Percentiles rank a stretch among this genome's conserved stretches.
Evolutionary conservation across 1,284 basidiomycete genomes (phyloP).

Genomic region (Ustilago loliicola): DNA sequence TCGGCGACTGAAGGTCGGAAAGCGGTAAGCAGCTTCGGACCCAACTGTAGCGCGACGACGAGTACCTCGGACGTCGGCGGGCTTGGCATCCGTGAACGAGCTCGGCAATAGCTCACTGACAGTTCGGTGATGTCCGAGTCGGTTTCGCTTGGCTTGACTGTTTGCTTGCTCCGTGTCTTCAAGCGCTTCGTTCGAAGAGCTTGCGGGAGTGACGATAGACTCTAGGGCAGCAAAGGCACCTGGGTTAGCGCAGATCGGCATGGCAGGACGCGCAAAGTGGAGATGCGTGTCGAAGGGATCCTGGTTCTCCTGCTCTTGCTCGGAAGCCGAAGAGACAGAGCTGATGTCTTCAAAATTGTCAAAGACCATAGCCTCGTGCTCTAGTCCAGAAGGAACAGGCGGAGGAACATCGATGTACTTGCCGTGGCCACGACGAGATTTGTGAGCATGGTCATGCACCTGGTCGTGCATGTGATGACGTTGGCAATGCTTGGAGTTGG

Average conservation of each 20-base stretch:
- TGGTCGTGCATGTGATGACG: not conserved
- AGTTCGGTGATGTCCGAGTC: conserved; percentile 30
- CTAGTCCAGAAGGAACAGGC: conserved; percentile 12
- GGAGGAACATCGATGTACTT: conserved; percentile 3
- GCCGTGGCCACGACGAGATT: not conserved
- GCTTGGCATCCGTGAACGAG: not conserved
- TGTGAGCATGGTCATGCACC: not conserved
- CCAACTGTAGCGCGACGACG: conserved; percentile 44
- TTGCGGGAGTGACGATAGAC: conserved; percentile 8
- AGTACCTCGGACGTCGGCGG: conserved; percentile 7
- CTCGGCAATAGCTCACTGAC: conserved; percentile 28
- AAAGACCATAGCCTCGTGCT: conserved; percentile 46
- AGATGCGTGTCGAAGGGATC: conserved; percentile 31
- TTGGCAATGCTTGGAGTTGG: not conserved
- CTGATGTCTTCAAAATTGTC: conserved; percentile 48
- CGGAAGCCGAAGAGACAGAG: conserved; percentile 21
- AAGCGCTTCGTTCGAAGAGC: conserved; percentile 2
- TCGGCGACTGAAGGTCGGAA: conserved; percentile 11
- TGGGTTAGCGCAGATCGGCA: conserved; percentile 36
- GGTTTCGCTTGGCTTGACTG: conserved; percentile 24
- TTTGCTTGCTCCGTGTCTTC: not conserved
- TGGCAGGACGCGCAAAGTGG: conserved; percentile 44
- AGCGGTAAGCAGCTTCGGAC: conserved; percentile 28
- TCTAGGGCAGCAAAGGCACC: conserved; percentile 30
- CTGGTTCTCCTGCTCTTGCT: conserved; percentile 21